Conservation (phyloP, 1,139 yeast species). For the Saccharomyces hybrid region DNA sequence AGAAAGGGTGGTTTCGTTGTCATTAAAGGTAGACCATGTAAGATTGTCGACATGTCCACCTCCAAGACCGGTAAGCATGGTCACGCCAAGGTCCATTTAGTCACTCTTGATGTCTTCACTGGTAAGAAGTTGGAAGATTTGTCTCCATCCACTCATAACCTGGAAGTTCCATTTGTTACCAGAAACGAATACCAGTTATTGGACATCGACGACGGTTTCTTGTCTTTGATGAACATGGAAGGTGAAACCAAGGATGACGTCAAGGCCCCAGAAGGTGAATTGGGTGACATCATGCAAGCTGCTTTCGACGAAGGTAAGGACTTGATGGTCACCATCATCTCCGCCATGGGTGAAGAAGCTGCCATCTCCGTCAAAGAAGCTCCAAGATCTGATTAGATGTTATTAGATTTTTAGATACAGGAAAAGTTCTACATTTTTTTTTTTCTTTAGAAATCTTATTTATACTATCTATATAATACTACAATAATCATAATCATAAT, state of each 20-base stretch:
- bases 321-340: conserved; percentile 86
- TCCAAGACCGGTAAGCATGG: conserved; percentile 99
- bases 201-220: conserved; percentile 97
- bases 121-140: conserved; percentile 99
- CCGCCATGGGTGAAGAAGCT: conserved; percentile 99
- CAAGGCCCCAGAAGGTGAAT: conserved; percentile 94
- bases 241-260: conserved; percentile 99
- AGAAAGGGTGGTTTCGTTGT: conserved; percentile 99
- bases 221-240: conserved; percentile 91
- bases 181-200: conserved; percentile 96
- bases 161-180: conserved; percentile 97
- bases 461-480: neutral
- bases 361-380: conserved; percentile 97
- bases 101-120: conserved; percentile 97
- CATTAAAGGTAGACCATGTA: conserved; percentile 99
- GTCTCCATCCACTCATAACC: conserved; percentile 99
- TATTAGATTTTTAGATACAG: conserved; percentile 2
- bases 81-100: conserved; percentile 99
- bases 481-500: neutral
- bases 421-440: neutral
- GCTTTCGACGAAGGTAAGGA: conserved; percentile 98
- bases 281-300: conserved; percentile 84
- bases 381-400: conserved; percentile 52
- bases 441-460: neutral
- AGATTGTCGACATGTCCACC: conserved; percentile 99